Evolutionary conservation across 2,329 filamentous ascomycete species (phyloP), one percentile per base, ranked within the genome.

Genomic region (Xylariaceae sp.): DNA sequence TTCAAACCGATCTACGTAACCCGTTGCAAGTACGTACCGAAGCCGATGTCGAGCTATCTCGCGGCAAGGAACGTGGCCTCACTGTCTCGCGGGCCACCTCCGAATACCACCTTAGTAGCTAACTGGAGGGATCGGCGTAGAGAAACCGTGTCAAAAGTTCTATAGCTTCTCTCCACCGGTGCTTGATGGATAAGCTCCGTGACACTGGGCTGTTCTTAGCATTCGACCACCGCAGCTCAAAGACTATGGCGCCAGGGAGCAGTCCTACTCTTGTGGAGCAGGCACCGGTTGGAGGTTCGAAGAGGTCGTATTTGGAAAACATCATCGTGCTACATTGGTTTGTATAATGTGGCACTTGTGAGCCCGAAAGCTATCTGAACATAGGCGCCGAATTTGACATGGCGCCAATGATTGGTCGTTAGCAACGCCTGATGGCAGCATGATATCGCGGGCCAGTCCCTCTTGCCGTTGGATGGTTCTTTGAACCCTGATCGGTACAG

Each of bases 221-320:
- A 9, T 26, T 16, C 12, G 32, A 37, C 14, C 12, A 37, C 32
- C 32, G 32, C 6, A 12, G 32, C 32, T 37, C 12, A 37, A 14
- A 3, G 32, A 37, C 12, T 16, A 16, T 10, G 26, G 26, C 26
- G 5, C 26, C 26, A 10, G 26, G 26, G 26, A 29, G 26, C 50
- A 48, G 59, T 52, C 59, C 59, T 61, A 47, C 55, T 51, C 45
- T 44, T 51, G 50, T 60, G 48, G 46, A 57, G 54, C 54, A 57
- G 50, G 44, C 19, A 53, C 48, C 18, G 21, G 44, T 48, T 40
- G 54, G 42, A 51, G 50, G 43, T 40, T 50, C 46, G 46, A 49
- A 46, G 50, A 37, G 50, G 47, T 40, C 50, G 20, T 26, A 42
- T 57, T 49, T 52, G 45, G 57, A 48, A 44, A 54, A 54, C 52